Evolutionary conservation across 208 protist genomes (phyloP), one percentile per base, ranked within the genome.

Genomic region (Leishmania mexicana): DNA sequence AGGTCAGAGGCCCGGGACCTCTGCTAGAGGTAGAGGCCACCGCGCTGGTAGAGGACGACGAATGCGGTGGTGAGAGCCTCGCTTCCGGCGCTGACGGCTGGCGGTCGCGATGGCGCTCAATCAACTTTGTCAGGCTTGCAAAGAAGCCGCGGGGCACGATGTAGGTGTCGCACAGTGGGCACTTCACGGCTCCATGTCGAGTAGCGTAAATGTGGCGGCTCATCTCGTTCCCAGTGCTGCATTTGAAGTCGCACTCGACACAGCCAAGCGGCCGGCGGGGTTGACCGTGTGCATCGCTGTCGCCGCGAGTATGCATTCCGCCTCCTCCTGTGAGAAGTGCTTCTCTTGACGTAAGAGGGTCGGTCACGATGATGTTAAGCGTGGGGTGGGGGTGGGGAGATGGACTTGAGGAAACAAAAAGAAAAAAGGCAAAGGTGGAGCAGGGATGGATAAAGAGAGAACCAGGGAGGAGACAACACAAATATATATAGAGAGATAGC

Each of bases 131-230:
- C 70, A 90, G 40, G 47, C 81, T 79, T 31, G 84, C 70, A 40
- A 62, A 75, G 57, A 90, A 90, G 51, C 82, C 87, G 13, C 85
- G 81, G 1, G 81, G 83, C 2, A 92, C 87, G 70, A 90, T 85
- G 79, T 81, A 79, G 6, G 76, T 76, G 70, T 84, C 81, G 70
- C 88, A 92, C n/a, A 81, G 54, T 0, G 86, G 81, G 40, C 89
- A 92, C 72, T 80, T 85, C 8, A 68, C 53, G 5, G 89, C 58
- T 28, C 85, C 78, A 65, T 92, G 89, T 5, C 79, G 54, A 24
- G 87, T 92, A 35, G 47, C 65, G 58, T 84, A 78, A 28, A 87
- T 84, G 83, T 92, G 89, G 1, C 79, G 76, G 40, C 77, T 75
- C 80, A 89, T 84, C 42, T 89, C 71, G 57, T 88, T 90, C 15